Conservation (phyloP, 2,329 filamentous ascomycete species). For the Berkeleyomyces rouxiae region DNA sequence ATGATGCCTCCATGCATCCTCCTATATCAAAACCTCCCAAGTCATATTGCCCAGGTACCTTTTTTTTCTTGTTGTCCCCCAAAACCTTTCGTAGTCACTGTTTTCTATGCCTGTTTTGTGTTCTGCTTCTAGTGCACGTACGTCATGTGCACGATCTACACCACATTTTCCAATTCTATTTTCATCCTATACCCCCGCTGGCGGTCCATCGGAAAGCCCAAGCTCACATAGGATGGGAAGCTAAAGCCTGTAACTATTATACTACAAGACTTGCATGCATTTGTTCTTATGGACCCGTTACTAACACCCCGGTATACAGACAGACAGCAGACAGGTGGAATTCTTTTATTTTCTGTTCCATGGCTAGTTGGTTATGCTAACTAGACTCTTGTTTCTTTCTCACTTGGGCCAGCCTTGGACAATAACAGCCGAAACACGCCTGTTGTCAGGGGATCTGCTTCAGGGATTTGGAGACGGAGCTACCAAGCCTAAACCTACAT, state of each 20-base stretch:
- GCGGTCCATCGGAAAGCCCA: not conserved
- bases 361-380: not conserved
- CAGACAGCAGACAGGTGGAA: not conserved
- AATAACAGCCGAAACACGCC: not conserved
- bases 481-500: not conserved
- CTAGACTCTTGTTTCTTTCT: not conserved
- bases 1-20: not conserved
- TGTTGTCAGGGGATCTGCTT: not conserved
- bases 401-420: not conserved
- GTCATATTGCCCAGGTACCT: not conserved
- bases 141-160: not conserved
- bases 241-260: not conserved
- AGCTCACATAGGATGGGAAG: not conserved
- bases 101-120: not conserved
- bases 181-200: not conserved
- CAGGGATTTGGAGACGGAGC: not conserved
- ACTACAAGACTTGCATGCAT: not conserved
- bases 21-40: not conserved
- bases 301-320: not conserved
- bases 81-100: not conserved
- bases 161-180: not conserved
- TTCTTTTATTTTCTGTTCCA: not conserved
- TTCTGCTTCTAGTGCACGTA: not conserved
- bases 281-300: not conserved
- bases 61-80: not conserved